Evolutionary conservation across 177 flowering plant species (phyloP).

Genomic region (Vitis hybrid): DNA sequence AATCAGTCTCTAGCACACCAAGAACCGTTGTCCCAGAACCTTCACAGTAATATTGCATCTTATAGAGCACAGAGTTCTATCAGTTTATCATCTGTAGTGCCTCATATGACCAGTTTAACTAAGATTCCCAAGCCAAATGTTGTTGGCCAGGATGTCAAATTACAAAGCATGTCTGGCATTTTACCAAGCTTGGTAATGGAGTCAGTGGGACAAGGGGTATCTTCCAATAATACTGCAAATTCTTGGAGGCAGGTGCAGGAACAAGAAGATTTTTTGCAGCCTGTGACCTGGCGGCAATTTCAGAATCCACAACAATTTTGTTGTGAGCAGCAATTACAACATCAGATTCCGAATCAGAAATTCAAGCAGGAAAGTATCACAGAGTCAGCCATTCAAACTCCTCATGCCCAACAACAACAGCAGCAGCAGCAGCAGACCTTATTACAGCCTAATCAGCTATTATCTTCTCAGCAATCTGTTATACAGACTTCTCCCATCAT

Average conservation of each 20-base stretch:
- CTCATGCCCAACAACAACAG: conserved; percentile 54
- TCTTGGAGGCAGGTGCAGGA: conserved; percentile 70
- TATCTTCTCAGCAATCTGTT: conserved; percentile 64
- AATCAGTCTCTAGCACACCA: conserved; percentile 72
- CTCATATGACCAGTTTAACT: conserved; percentile 47
- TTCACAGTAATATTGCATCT: conserved; percentile 49
- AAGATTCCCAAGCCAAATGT: conserved; percentile 49
- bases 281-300: conserved; percentile 44
- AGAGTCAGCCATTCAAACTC: conserved; percentile 42
- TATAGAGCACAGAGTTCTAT: conserved; percentile 54
- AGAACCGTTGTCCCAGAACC: conserved; percentile 56
- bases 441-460: conserved; percentile 58
- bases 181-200: conserved; percentile 49
- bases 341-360: conserved; percentile 62
- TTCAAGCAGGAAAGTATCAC: conserved; percentile 54
- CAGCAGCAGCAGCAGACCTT: conserved; percentile 55
- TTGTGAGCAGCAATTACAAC: conserved; percentile 50
- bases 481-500: conserved; percentile 44
- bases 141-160: conserved; percentile 47
- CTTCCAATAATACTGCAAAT: conserved; percentile 56
- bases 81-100: conserved; percentile 44
- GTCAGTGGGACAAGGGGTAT: conserved; percentile 63
- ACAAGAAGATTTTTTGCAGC: conserved; percentile 48
- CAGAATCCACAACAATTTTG: conserved; percentile 47
- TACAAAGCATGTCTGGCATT: conserved; percentile 55